Evolutionary conservation across 2,329 filamentous ascomycete species (phyloP), one percentile per base, ranked within the genome.

Genomic region (Aspergillus sp.): DNA sequence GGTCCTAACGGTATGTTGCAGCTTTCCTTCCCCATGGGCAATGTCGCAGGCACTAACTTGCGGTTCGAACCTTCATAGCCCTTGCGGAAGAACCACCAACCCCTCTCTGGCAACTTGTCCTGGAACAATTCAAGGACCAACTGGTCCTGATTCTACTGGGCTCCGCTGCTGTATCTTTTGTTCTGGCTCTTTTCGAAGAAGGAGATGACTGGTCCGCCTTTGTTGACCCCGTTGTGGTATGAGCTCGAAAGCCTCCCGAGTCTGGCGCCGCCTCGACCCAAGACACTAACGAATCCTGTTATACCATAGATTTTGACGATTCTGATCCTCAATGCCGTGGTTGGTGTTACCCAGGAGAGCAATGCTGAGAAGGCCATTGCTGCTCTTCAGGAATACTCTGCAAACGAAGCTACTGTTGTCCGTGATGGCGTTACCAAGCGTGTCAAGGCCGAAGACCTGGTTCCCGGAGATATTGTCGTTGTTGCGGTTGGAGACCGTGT

Each of bases 71-170:
- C 27, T 23, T 51, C 19, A 58, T 61, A 91, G 88, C 88, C 59
- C 83, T 91, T 58, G 85, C 87, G 49, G 95, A 99, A 81, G 95
- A 99, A 66, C 95, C 95, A 57, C 92, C 95, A 3, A 99, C 95
- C 32, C 95, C 95, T 41, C 77, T 99, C 51, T 99, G 94, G 95
- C 87, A 98, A 79, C 88, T 99, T 64, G 91, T 99, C 58, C 85
- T 99, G 61, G 95, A 99, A 80, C 95, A 99, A 77, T 99, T 99
- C 85, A 97, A 99, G 80, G 95, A 99, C 75, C 95, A 99, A 78
- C 87, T 99, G 51, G 95, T 99, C 68, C 86, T 99, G 57, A 99
- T 99, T 69, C 84, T 99, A 21, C 86, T 99, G 53, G 95, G 88
- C 57, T 98, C 94, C 39, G 95, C 95, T 10, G 92, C 90, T 19